These are phyloP conservation scores for Isoetes taiwanensis DNA, from an alignment of 75 land plant species.

Conservation along the genomic window DNA sequence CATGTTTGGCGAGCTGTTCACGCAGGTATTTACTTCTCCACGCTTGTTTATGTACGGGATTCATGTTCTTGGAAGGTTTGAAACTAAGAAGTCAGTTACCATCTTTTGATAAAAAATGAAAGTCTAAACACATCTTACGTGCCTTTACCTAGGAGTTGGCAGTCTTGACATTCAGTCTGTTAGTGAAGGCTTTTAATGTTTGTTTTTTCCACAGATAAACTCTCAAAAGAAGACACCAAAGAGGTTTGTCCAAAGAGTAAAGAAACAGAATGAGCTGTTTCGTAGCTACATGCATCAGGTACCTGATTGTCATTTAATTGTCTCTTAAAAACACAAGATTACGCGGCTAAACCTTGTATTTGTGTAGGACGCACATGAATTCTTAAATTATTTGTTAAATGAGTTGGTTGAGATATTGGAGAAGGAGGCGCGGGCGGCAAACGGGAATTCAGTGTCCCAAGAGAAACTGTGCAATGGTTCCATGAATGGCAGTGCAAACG, in stretches of 20 bases:
- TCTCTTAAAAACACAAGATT: no score
- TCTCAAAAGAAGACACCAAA: conserved; percentile 6
- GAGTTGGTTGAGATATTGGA: not conserved
- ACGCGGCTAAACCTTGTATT: no score
- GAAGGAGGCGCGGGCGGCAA: not conserved
- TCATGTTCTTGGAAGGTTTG: no score
- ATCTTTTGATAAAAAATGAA: no score
- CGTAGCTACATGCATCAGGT: conserved; percentile 9
- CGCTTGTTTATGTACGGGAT: not conserved
- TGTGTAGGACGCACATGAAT: conserved; percentile 4
- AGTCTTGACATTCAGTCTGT: no score
- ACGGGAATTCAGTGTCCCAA: not conserved
- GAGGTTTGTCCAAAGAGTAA: conserved; percentile 7
- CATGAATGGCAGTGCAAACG: not conserved
- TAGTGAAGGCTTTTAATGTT: no score
- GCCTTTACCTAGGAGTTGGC: no score
- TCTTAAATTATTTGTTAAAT: not conserved
- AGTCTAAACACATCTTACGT: no score
- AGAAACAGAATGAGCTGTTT: conserved; percentile 2
- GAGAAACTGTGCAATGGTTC: not conserved
- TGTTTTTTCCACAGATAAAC: conserved; percentile 1
- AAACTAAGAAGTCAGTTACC: no score
- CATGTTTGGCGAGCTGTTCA: not conserved
- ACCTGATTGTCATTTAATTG: no score
- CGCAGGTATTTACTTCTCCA: not conserved